These are phyloP conservation scores for Solanum verrucosum DNA, from an alignment of 257 asterid genomes.

Conservation along the genomic window DNA sequence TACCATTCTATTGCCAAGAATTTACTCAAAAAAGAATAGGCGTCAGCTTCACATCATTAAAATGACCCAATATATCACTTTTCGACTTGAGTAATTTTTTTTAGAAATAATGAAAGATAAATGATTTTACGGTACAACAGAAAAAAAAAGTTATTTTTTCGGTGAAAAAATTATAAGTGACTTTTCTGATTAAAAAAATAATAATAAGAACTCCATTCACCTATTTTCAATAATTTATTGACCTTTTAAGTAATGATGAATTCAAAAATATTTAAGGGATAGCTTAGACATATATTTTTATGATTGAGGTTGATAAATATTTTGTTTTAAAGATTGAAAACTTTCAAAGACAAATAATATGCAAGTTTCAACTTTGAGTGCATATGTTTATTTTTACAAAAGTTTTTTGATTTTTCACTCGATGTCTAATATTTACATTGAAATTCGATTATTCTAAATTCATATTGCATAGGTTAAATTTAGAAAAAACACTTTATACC, in stretches of 20 bases:
- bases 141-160: not conserved
- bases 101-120: not conserved
- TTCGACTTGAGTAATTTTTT: not conserved
- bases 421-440: not conserved
- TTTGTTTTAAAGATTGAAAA: not conserved
- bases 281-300: not conserved
- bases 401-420: rapidly evolving
- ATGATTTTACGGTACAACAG: not conserved
- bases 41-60: not conserved
- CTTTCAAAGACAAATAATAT: not conserved
- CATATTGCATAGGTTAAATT: rapidly evolving
- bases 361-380: not conserved
- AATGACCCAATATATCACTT: not conserved
- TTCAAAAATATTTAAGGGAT: not conserved
- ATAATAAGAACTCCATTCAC: not conserved
- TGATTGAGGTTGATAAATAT: not conserved
- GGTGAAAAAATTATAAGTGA: not conserved
- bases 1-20: too few relatives aligned
- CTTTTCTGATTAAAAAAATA: too few relatives aligned
- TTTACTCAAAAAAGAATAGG: not conserved
- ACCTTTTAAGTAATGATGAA: not conserved
- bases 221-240: not conserved
- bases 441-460: too few relatives aligned
- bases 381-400: too few relatives aligned
- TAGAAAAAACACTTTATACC: rapidly evolving